These are phyloP conservation scores for Zygoascus hellenicus DNA, from an alignment of 1,139 yeast genomes.

Conservation along the genomic window DNA sequence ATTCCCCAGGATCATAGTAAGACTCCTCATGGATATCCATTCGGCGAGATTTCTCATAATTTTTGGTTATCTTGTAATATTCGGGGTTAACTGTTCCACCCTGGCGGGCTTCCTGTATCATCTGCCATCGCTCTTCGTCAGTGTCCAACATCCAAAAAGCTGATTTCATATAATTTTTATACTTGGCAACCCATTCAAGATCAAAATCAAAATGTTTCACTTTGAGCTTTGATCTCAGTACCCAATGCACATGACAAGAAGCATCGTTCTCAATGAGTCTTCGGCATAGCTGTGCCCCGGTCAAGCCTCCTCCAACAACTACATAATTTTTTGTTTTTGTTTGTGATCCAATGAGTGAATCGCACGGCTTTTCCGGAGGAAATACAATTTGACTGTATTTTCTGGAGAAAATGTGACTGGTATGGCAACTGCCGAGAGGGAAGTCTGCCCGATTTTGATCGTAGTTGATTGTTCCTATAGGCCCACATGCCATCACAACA, in stretches of 20 bases:
- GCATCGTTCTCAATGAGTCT: neutral
- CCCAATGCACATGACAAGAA: conserved; percentile 36
- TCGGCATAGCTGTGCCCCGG: conserved; percentile 44
- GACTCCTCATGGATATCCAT: conserved; percentile 13
- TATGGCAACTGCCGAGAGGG: conserved; percentile 40
- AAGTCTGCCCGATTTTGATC: conserved; percentile 18
- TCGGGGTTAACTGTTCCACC: conserved; percentile 50
- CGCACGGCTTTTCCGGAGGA: conserved; percentile 12
- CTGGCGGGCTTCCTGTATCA: conserved; percentile 43
- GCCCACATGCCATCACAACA: conserved; percentile 42
- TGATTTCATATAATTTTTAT: conserved; percentile 38
- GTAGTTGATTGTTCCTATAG: conserved; percentile 37
- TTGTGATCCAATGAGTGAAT: neutral
- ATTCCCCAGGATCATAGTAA: conserved; percentile 9
- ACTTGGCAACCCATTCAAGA: conserved; percentile 50
- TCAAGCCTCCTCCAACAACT: conserved; percentile 46
- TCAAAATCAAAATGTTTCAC: conserved; percentile 49
- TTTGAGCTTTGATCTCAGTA: conserved; percentile 41
- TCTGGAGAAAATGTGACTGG: conserved; percentile 38
- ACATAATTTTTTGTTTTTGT: conserved; percentile 29
- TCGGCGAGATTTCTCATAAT: conserved; percentile 34
- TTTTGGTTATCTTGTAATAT: conserved; percentile 36
- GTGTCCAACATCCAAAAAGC: conserved; percentile 43
- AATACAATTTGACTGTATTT: conserved; percentile 17
- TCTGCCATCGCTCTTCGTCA: conserved; percentile 40